Evolutionary conservation across 768 basidiomycete species (phyloP).

Genomic region (Suillus subluteus): DNA sequence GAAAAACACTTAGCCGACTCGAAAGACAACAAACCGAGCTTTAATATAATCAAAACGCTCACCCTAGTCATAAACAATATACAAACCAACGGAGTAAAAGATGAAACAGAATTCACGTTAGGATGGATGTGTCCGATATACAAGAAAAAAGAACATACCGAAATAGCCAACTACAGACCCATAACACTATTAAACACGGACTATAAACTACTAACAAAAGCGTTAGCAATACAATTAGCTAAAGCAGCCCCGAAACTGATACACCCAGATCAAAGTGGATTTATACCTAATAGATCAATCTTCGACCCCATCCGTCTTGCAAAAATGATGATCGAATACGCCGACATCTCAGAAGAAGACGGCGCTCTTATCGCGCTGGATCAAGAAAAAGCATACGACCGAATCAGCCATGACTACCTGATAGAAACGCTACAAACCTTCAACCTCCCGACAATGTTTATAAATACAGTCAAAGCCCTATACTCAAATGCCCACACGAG

Average conservation of each 20-base stretch:
- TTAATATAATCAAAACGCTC: conserved; percentile 17
- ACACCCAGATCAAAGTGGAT: conserved; percentile 43
- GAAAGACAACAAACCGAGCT: neutral
- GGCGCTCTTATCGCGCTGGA: conserved; percentile 36
- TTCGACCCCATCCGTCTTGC: conserved; percentile 36
- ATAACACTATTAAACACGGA: conserved; percentile 41
- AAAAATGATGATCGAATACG: conserved; percentile 27
- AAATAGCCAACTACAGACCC: conserved; percentile 41
- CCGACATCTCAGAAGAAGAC: conserved; percentile 26
- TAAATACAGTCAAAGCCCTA: conserved; percentile 25
- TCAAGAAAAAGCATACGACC: conserved; percentile 46
- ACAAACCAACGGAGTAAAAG: too few species aligned
- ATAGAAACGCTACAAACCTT: conserved; percentile 28
- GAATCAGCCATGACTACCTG: conserved; percentile 38
- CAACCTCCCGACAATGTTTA: conserved; percentile 32
- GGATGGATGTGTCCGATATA: conserved; percentile 44
- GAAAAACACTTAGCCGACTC: neutral
- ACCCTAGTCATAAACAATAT: neutral
- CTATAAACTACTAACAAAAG: conserved; percentile 37
- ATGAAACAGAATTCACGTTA: too few species aligned
- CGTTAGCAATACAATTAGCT: conserved; percentile 25
- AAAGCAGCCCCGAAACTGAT: conserved; percentile 20
- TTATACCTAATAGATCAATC: conserved; percentile 38
- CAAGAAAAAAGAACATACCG: conserved; percentile 40
- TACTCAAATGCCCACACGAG: conserved; percentile 33